A percentile compares a stretch with the other conserved stretches of the same genome.
Conservation (phyloP, 2,329 filamentous ascomycete species). For the Botryosphaeria agaves region DNA sequence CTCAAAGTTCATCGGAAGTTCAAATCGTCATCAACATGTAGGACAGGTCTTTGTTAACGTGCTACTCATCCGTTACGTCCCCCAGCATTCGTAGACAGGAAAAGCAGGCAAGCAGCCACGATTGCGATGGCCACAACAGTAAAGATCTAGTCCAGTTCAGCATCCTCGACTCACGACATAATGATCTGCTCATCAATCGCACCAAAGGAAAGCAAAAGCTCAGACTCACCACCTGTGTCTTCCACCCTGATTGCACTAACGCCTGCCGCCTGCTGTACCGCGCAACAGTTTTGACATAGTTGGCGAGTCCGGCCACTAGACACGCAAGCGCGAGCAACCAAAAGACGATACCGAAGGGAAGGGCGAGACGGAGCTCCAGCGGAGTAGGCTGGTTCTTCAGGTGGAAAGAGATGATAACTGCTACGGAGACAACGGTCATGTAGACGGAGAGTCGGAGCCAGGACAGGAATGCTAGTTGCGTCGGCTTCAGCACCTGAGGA, state of each 20-base stretch:
- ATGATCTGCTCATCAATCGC: too few relatives aligned
- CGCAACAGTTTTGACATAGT: conserved; percentile 71
- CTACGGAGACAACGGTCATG: conserved; percentile 76
- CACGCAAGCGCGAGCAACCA: conserved; percentile 70
- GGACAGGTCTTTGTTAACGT: too few relatives aligned
- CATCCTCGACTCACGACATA: conserved; percentile 4
- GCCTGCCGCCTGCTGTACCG: conserved; percentile 65
- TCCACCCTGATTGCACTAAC: conserved; percentile 85
- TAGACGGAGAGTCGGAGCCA: conserved; percentile 82
- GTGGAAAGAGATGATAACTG: conserved; percentile 88
- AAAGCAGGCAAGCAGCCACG: conserved; percentile 45
- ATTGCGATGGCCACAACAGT: conserved; percentile 44
- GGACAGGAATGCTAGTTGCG: conserved; percentile 52
- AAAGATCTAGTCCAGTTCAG: conserved; percentile 32
- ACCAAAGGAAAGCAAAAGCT: too few relatives aligned
- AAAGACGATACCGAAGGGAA: conserved; percentile 75
- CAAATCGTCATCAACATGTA: too few relatives aligned
- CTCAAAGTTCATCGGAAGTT: too few relatives aligned
- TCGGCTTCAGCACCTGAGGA: background rate
- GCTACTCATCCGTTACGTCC: too few relatives aligned
- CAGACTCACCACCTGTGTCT: conserved; percentile 56
- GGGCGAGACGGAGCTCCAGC: conserved; percentile 59
- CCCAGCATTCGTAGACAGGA: conserved; percentile 30
- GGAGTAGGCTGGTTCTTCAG: conserved; percentile 54
- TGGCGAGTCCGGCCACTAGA: conserved; percentile 58